Conservation (phyloP, 2,329 filamentous ascomycete genomes). For the Lasiodiplodia sp. region DNA sequence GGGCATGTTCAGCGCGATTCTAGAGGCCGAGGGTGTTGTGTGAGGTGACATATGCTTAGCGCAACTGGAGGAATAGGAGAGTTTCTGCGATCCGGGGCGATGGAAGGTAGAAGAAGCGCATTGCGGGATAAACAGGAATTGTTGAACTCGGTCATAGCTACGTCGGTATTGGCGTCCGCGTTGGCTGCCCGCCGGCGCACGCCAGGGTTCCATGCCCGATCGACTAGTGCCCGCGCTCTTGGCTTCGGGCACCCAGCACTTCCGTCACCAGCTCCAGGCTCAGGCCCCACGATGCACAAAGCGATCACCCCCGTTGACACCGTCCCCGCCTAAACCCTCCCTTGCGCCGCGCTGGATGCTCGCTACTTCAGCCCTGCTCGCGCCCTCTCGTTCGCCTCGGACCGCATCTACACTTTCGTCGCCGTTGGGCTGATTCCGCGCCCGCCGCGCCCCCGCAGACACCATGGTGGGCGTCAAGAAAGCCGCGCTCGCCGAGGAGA, state of each 20-base stretch:
- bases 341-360: slow-evolving; percentile 16
- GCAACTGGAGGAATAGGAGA: background rate
- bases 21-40: background rate
- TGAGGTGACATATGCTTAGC: background rate
- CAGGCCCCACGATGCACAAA: slow-evolving; percentile 30
- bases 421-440: slow-evolving; percentile 33
- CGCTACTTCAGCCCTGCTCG: background rate
- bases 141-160: slow-evolving; percentile 27
- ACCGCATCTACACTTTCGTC: background rate
- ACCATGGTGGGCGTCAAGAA: slow-evolving; percentile 63
- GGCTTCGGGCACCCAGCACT: slow-evolving; percentile 25
- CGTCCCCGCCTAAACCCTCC: slow-evolving; percentile 13
- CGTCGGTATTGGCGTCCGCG: slow-evolving; percentile 7
- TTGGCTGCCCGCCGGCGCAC: slow-evolving; percentile 11
- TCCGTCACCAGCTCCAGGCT: slow-evolving; percentile 27
- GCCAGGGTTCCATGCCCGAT: slow-evolving; percentile 26
- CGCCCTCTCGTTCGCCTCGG: background rate
- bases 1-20: slow-evolving; percentile 14
- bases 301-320: slow-evolving; percentile 28
- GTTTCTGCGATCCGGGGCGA: background rate
- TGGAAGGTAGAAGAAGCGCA: background rate
- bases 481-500: slow-evolving; percentile 69
- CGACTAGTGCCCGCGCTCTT: slow-evolving; percentile 22
- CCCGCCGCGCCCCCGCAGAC: slow-evolving; percentile 35
- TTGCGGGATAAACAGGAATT: slow-evolving; percentile 21